A percentile compares a stretch with the other conserved stretches of the same genome.
These are phyloP conservation scores for Westerdykella sp. DNA, from an alignment of 2,329 filamentous ascomycete species.

Conservation along the genomic window DNA sequence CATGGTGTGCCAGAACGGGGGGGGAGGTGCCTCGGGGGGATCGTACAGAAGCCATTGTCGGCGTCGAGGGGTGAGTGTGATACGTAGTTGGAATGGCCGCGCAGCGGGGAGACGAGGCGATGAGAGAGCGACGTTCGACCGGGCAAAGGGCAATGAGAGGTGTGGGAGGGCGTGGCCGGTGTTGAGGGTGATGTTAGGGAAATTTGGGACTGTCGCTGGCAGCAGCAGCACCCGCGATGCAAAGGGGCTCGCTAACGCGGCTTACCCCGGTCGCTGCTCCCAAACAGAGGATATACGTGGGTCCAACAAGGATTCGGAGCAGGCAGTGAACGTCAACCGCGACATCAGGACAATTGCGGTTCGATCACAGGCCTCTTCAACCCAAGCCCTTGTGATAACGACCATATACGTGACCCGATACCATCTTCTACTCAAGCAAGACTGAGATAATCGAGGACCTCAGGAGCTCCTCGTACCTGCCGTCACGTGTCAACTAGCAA, in stretches of 20 bases:
- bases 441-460: too few species aligned
- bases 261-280: constrained; percentile 27
- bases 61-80: constrained; percentile 16
- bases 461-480: too few species aligned
- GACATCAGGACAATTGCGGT: too few species aligned
- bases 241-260: constrained; percentile 37
- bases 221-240: constrained; percentile 31
- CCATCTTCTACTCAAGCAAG: too few species aligned
- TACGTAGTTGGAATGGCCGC: constrained; percentile 12
- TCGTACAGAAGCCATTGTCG: constrained; percentile 36
- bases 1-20: constrained; percentile 16
- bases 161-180: constrained; percentile 16
- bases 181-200: constrained; percentile 32
- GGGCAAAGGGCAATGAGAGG: background rate
- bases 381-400: too few species aligned
- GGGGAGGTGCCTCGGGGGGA: constrained; percentile 18
- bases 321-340: background rate
- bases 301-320: constrained; percentile 8
- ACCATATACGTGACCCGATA: too few species aligned
- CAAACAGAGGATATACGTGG: constrained; percentile 12
- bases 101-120: constrained; percentile 15
- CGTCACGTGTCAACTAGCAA: too few species aligned
- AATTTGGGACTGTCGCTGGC: constrained; percentile 37
- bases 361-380: too few species aligned
- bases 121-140: constrained; percentile 5